Base-by-base conservation (phyloP, 805 yeast species). In the Lipomyces spencermartinsiae region DNA sequence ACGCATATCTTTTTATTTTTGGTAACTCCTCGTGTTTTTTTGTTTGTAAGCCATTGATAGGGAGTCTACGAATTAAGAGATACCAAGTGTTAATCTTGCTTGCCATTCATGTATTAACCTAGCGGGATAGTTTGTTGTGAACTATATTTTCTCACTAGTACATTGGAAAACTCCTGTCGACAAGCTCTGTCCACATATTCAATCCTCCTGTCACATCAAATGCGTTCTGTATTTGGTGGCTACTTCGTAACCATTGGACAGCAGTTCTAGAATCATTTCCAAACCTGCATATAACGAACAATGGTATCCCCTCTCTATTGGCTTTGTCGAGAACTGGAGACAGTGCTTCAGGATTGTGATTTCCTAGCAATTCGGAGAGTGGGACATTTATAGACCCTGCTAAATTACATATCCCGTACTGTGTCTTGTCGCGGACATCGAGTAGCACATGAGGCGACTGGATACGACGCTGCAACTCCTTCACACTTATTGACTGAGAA, bases 261-360 rank as follows among this genome's bases (percentile, higher is more conserved):
- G 97, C 96, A 19, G 87, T 77, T 74, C 91, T 93, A 0, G 98
- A 93, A 76, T 95, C 98, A 77, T 92, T 93, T 9, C 99, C 99
- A 75, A 83, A 88, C 39, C 98, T 83, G 78, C 99, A 95, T 22
- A 94, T 81, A 0, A 92, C 90, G 64, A 83, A 84, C 0, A 90
- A 76, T 3, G 79, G 80, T 43, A 77, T 75, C 4, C 72, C 69
- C 19, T 72, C 22, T 4, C 57, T 55, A 1, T 64, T 55, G 0
- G 80, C 51, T 4, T 63, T 33, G 16, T 68, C 70, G n/a, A 49
- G 66, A 59, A 19, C 66, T 56, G 53, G 49, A 10, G 31, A 34
- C 25, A 46, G 49, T 19, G 56, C 74, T 78, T 68, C 43, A 78
- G 74, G 34, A 73, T 69, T 31, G 73, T 19, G 7, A 69, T 49